Conservation (phyloP, 768 basidiomycete genomes). For the Boletellus emodensis region DNA sequence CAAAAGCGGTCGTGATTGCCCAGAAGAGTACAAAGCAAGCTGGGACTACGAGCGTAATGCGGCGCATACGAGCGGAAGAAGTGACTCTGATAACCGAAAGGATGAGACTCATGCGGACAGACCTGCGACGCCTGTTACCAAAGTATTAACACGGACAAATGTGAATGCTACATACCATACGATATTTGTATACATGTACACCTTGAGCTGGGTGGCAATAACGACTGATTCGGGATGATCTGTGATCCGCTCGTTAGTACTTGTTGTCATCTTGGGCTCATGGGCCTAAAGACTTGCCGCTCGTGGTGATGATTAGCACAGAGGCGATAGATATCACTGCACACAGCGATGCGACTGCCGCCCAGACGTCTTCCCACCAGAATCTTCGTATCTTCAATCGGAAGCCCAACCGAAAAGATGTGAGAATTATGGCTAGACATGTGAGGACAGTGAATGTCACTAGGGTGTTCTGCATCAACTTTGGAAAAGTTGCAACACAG, state of each 20-base stretch:
- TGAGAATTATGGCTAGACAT: slow-evolving; percentile 7
- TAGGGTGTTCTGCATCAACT: not conserved
- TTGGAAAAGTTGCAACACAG: not conserved
- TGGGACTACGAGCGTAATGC: not conserved
- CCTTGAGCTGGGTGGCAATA: not conserved
- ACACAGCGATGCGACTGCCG: slow-evolving; percentile 9
- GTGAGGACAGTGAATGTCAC: slow-evolving; percentile 3
- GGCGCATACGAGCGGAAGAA: not conserved
- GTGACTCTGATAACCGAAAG: slow-evolving; percentile 12
- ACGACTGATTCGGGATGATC: not conserved
- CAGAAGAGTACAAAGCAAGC: slow-evolving; percentile 5
- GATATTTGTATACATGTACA: slow-evolving; percentile 6
- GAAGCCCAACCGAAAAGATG: slow-evolving; percentile 13
- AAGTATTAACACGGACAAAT: not conserved
- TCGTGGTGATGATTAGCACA: not conserved
- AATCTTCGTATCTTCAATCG: slow-evolving; percentile 14
- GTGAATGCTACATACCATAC: slow-evolving; percentile 5
- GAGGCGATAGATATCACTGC: not conserved
- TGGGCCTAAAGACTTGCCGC: not conserved
- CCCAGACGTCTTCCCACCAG: slow-evolving; percentile 26
- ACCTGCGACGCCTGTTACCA: slow-evolving; percentile 9
- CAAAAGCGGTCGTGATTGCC: not conserved
- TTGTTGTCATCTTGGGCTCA: too few relatives aligned
- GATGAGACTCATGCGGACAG: slow-evolving; percentile 17
- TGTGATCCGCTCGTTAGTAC: not conserved